These are phyloP conservation scores for Xylariaceae sp. DNA, from an alignment of 2,329 filamentous ascomycete genomes.

Conservation along the genomic window DNA sequence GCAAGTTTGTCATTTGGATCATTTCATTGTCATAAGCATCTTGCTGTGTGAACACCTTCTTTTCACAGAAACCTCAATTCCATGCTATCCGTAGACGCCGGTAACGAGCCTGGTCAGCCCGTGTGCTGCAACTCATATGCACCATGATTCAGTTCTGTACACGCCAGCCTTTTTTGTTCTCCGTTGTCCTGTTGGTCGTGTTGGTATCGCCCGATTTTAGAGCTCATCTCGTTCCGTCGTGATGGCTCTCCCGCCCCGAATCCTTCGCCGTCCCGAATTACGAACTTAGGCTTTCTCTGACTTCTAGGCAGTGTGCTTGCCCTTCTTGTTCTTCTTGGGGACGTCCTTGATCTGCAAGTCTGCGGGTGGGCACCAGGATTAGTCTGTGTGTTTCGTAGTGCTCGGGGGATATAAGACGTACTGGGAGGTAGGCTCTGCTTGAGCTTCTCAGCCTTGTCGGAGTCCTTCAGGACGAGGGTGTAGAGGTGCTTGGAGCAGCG, in stretches of 20 bases:
- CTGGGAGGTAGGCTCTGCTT: conserved; percentile 98
- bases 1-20: too few relatives aligned
- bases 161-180: conserved; percentile 15
- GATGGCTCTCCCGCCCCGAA: conserved; percentile 8
- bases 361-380: conserved; percentile 22
- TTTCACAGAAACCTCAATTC: conserved; percentile 40
- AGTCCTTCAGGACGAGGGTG: conserved; percentile 97
- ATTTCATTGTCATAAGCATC: conserved; percentile 24
- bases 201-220: conserved; percentile 15
- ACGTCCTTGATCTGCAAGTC: conserved; percentile 52
- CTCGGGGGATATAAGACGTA: conserved; percentile 49
- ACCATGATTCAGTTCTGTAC: conserved; percentile 18
- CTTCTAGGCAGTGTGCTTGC: conserved; percentile 37
- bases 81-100: conserved; percentile 55
- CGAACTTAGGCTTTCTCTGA: too few relatives aligned
- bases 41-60: conserved; percentile 12
- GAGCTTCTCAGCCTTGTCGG: conserved; percentile 99
- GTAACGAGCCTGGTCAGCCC: conserved; percentile 37
- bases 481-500: conserved; percentile 95
- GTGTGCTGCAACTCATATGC: conserved; percentile 27
- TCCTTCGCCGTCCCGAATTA: not conserved
- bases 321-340: conserved; percentile 51
- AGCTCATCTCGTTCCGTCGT: conserved; percentile 13
- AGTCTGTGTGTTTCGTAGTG: not conserved
- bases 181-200: conserved; percentile 16